Percentiles rank a stretch among this genome's conserved stretches.
Evolutionary conservation across 208 protist species (phyloP).

Genomic region (Leishmania turanica): DNA sequence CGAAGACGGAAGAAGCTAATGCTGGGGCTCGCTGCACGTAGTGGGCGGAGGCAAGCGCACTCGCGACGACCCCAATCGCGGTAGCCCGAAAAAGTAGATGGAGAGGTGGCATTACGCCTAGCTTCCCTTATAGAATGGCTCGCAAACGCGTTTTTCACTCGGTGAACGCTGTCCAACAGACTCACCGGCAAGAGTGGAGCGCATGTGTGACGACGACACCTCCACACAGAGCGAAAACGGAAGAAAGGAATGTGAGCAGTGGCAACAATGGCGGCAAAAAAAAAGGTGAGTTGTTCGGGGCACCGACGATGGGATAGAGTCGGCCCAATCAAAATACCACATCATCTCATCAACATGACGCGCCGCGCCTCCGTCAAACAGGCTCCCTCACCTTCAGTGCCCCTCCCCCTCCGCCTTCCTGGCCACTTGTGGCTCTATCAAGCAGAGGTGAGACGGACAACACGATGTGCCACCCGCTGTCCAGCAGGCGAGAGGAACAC

Average conservation of each 20-base stretch:
- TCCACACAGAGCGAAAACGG: background rate
- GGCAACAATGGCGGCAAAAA: too few relatives aligned
- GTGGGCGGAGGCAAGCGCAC: background rate
- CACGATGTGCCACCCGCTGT: background rate
- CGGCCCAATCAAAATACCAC: background rate
- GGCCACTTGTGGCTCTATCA: background rate
- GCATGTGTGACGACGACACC: background rate
- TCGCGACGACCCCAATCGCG: background rate
- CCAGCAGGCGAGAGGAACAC: background rate
- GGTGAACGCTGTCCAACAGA: background rate
- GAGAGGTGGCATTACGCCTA: background rate
- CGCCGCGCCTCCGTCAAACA: background rate
- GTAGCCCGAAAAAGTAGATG: conserved; percentile 5
- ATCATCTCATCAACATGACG: background rate
- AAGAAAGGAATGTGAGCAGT: background rate
- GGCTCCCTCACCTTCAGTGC: too few relatives aligned
- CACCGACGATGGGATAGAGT: background rate
- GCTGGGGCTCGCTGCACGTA: background rate
- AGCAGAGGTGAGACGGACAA: background rate
- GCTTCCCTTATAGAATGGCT: background rate
- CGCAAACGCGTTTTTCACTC: background rate
- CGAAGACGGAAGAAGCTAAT: background rate
- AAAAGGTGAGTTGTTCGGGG: too few relatives aligned
- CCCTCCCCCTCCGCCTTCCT: background rate
- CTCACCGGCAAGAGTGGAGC: background rate